phyloP scores from a whole-genome alignment of 2,329 filamentous ascomycete species.

The Pseudogymnoascus sp. region DNA sequence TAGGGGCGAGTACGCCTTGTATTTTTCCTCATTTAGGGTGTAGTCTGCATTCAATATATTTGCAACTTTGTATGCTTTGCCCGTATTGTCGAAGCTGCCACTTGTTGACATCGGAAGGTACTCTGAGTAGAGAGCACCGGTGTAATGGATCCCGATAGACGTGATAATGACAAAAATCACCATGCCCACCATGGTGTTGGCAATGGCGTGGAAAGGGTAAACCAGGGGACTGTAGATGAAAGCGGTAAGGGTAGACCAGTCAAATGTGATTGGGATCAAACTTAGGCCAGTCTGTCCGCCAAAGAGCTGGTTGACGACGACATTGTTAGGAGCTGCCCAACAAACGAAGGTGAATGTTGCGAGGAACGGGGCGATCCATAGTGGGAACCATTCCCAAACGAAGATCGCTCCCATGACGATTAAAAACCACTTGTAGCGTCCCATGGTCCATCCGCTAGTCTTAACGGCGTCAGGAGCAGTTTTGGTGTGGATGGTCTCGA shows the following conservation, averaged over 20 bases:
- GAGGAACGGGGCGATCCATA: conserved; percentile 59
- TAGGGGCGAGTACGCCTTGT: conserved; percentile 58
- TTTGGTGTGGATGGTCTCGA: conserved; percentile 38
- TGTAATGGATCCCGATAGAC: conserved; percentile 57
- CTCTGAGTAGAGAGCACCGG: conserved; percentile 52
- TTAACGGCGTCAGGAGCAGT: conserved; percentile 35
- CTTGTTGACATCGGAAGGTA: conserved; percentile 57
- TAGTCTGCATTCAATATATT: conserved; percentile 51
- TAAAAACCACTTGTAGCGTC: conserved; percentile 41
- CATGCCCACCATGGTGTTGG: conserved; percentile 48
- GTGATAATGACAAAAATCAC: conserved; percentile 55
- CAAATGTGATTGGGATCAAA: conserved; percentile 63
- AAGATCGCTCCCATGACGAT: conserved; percentile 38
- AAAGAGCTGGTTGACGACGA: conserved; percentile 64
- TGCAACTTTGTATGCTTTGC: conserved; percentile 51
- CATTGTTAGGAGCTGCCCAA: conserved; percentile 62
- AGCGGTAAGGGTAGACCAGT: conserved; percentile 66
- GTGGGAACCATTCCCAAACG: conserved; percentile 47
- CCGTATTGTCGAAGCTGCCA: conserved; percentile 59
- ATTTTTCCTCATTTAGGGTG: conserved; percentile 54
- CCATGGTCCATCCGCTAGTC: conserved; percentile 42
- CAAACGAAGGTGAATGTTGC: conserved; percentile 66
- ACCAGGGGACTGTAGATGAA: conserved; percentile 55
- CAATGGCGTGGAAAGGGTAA: conserved; percentile 43
- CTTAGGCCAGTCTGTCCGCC: conserved; percentile 61